These are phyloP conservation scores for Pythium folliculosum DNA, from an alignment of 352 stramenopile genomes.

Conservation along the genomic window DNA sequence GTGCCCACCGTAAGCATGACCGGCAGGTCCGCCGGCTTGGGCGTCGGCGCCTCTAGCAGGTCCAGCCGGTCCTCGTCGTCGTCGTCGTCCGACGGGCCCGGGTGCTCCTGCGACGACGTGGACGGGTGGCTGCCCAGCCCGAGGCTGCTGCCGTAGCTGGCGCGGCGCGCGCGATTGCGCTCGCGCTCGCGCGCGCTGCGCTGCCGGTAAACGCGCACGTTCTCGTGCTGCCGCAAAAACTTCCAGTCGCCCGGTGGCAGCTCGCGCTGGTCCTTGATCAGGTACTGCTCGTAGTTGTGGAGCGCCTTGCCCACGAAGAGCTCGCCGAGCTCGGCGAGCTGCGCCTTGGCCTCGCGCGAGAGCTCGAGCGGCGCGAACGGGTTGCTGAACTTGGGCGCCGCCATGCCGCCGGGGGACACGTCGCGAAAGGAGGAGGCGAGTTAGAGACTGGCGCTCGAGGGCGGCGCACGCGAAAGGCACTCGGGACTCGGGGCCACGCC, in stretches of 20 bases:
- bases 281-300: conserved; percentile 47
- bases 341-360: conserved; percentile 39
- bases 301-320: conserved; percentile 49
- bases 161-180: not conserved
- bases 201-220: conserved; percentile 28
- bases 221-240: conserved; percentile 42
- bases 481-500: no score
- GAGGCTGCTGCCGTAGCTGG: conserved; percentile 2
- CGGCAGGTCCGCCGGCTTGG: conserved; percentile 30
- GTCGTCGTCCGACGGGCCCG: conserved; percentile 9
- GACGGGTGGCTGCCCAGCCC: not conserved
- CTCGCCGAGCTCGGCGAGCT: conserved; percentile 36
- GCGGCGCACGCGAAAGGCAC: not conserved
- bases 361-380: conserved; percentile 51
- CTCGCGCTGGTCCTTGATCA: conserved; percentile 31
- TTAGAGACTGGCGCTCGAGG: not conserved
- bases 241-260: conserved; percentile 56
- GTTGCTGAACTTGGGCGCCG: conserved; percentile 35
- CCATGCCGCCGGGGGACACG: conserved; percentile 7
- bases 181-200: conserved; percentile 10
- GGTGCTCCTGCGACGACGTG: conserved; percentile 1
- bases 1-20: conserved; percentile 42
- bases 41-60: conserved; percentile 2
- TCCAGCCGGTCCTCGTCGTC: conserved; percentile 8
- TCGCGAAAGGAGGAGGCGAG: not conserved